Percentiles rank a stretch among this genome's conserved stretches.
Conservation (phyloP, 805 yeast species). For the Schwanniomyces yamadae region DNA sequence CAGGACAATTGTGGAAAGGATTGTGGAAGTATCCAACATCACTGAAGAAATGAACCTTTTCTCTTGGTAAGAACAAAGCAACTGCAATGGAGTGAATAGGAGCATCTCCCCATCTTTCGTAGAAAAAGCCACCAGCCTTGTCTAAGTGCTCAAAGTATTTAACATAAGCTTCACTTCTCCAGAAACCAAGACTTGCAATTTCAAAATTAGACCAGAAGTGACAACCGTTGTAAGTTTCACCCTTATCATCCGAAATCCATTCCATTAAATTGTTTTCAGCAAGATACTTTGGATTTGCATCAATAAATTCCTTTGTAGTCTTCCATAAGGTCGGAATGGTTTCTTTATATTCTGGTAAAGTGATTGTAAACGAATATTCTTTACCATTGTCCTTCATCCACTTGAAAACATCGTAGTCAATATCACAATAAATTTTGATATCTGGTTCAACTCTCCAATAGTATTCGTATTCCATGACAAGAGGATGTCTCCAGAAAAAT, state of each 20-base stretch:
- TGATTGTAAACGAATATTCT: conserved; percentile 81
- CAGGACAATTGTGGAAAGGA: conserved; percentile 82
- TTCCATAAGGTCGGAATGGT: conserved; percentile 87
- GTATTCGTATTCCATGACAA: conserved; percentile 72
- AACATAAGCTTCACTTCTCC: conserved; percentile 69
- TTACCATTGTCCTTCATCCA: conserved; percentile 72
- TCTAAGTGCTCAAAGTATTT: conserved; percentile 72
- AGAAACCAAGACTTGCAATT: conserved; percentile 66
- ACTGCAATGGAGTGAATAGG: conserved; percentile 90
- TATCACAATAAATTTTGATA: conserved; percentile 74
- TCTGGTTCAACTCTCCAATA: conserved; percentile 95
- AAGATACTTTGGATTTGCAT: conserved; percentile 55
- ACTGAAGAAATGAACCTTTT: conserved; percentile 71
- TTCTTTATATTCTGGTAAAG: conserved; percentile 75
- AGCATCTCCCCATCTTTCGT: conserved; percentile 94
- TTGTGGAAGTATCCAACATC: conserved; percentile 84
- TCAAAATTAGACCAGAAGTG: conserved; percentile 92
- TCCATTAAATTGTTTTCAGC: conserved; percentile 63
- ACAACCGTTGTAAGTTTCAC: conserved; percentile 70
- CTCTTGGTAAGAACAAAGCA: conserved; percentile 67
- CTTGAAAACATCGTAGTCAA: conserved; percentile 81
- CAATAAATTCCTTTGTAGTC: conserved; percentile 62
- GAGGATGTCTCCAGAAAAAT: conserved; percentile 75
- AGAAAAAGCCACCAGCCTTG: conserved; percentile 82
- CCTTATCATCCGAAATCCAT: conserved; percentile 66